Conservation (phyloP, 163 green algal species). For the Volvox carteri region DNA sequence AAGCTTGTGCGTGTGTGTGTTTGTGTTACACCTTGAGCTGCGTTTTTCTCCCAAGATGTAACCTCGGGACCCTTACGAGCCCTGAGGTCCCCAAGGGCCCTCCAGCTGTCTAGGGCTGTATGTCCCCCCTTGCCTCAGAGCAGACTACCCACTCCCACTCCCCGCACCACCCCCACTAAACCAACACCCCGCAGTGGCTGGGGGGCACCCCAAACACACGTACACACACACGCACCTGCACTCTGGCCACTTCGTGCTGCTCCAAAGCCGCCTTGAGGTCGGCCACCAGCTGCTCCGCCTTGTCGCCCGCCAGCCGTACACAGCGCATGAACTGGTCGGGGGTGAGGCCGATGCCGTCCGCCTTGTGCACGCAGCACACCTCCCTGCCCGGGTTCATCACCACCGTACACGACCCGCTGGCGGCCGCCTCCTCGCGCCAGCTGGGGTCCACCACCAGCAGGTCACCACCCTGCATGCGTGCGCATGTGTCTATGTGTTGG, state of each 20-base stretch:
- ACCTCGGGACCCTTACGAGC: too few species aligned
- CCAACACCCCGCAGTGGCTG: too few species aligned
- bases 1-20: too few species aligned
- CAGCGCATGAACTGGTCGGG: constrained; percentile 68
- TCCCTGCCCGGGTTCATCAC: constrained; percentile 88
- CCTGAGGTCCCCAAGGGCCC: too few species aligned
- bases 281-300: constrained; percentile 67
- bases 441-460: constrained; percentile 85
- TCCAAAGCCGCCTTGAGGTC: constrained; percentile 77
- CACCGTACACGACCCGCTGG: constrained; percentile 74
- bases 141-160: too few species aligned
- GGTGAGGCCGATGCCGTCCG: constrained; percentile 80
- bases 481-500: background rate
- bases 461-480: constrained; percentile 68
- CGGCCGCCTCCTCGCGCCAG: constrained; percentile 83
- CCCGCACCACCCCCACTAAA: too few species aligned
- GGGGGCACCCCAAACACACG: too few species aligned
- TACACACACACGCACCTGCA: constrained; percentile 60
- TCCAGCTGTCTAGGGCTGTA: too few species aligned
- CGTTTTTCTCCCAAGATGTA: too few species aligned
- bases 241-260: constrained; percentile 74
- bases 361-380: constrained; percentile 91
- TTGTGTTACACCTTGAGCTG: too few species aligned
- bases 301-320: constrained; percentile 70
- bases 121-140: too few species aligned